Evolutionary conservation across 768 basidiomycete species (phyloP), one percentile per base, ranked within the genome.

Genomic region (Tylopilus vinaceipallidus): DNA sequence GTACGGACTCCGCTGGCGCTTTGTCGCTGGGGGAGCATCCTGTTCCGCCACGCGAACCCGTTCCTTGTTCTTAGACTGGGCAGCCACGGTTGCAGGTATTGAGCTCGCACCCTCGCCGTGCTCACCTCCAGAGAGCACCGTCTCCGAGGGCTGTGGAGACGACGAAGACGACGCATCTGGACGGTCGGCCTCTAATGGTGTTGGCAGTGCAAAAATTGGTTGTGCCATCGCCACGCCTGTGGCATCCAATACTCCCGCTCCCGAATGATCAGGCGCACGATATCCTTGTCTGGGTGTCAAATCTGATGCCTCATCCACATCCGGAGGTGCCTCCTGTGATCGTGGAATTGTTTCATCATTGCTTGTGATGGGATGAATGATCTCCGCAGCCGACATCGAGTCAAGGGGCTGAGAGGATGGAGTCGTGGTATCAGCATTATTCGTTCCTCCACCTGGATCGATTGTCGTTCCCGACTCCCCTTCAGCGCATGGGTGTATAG

Each of bases 1-100:
- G 45, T 75, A 75, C 9, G 73, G 71, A 48, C 70, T 74, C 27
- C 71, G 60, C 36, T 65, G 66, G 41, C 73, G 62, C 45, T 66
- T 71, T 14, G 47, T 55, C n/a, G 12, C 19, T 7, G 35, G 7
- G 5, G 5, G n/a, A 4, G 4, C 20, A 34, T 67, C 70, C 26
- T 66, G 70, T 13, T 70, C 71, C 1, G 55, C 61, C 29, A 67
- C 63, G 19, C 65, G 59, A 2, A 19, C 33, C 20, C 65, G 52
- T 2, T 56, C 60, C 52, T 59, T 67, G 42, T 59, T 61, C 42
- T 54, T 55, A 10, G 38, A 45, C 3, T 33, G 29, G 14, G 47
- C 43, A 13, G 24, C 42, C 7, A 51, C 37, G 13, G 19, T 16
- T 2, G 27, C 29, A 3, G 17, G 22, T 32, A 17, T 35, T 20